Evolutionary conservation across 176 grass and related monocot genomes (phyloP), one percentile per base, ranked within the genome.

Genomic region (Carex parvula): DNA sequence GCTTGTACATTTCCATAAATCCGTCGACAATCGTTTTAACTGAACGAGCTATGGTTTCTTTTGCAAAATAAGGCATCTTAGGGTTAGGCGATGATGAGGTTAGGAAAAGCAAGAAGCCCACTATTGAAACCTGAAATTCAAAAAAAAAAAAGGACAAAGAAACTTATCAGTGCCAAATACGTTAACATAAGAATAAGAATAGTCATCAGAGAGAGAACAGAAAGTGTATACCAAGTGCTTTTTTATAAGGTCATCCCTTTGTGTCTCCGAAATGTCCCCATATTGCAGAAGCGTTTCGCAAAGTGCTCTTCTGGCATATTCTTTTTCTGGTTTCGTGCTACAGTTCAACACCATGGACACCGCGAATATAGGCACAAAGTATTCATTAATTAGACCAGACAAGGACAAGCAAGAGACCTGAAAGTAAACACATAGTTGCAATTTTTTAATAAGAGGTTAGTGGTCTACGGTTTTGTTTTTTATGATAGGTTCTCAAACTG

Each of bases 231-330:
- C 95, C 90, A 98, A 92, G 81, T 98, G 90, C 89, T 85, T 98
- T 85, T 94, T 98, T 87, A 98, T 94, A 68, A 98, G 92, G 82
- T 94, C 87, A 84, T 98, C 92, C 81, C 95, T 88, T 81, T 98
- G 92, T 67, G 85, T 26, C 86, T 98, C 95, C 76, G 92, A 91
- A 88, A 98, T 89, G 75, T 93, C 86, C 70, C 85, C 92, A 85
- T 93, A 85, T 57, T 91, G 95, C 89, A 94, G 85, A 85, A 98
- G 65, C 50, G 90, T 90, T 86, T 98, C 93, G 58, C 70, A 91
- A 70, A 98, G 84, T 46, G 85, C 95, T 81, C 84, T 92, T 85
- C 88, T 86, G 1, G 85, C 92, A 87, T 86, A 72, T 35, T 94
- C 90, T 83, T 97, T 93, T 75, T 91, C 92, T 55, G 90, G 81